Percentiles rank a stretch among this genome's conserved stretches.
phyloP scores from a whole-genome alignment of 2,329 filamentous ascomycete species.

The Periconia sp. region DNA sequence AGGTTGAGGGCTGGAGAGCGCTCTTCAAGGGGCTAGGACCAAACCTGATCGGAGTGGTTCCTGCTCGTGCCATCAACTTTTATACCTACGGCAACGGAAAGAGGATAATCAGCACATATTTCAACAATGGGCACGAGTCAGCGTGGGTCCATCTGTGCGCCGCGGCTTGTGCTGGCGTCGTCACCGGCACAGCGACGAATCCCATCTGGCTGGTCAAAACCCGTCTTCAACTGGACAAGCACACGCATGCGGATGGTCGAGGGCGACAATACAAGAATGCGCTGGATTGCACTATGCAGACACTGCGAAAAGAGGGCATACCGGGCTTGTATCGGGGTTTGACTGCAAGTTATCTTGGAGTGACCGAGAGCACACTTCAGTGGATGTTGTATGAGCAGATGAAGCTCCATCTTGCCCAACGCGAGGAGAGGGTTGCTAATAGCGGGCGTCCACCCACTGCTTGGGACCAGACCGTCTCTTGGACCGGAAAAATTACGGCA shows the following conservation, averaged over 20 bases:
- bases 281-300: conserved; percentile 84
- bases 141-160: conserved; percentile 80
- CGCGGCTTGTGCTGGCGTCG: conserved; percentile 78
- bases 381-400: conserved; percentile 95
- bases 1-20: conserved; percentile 80
- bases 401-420: conserved; percentile 73
- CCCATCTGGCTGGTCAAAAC: conserved; percentile 98
- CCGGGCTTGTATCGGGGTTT: conserved; percentile 86
- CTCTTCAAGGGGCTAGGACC: conserved; percentile 93
- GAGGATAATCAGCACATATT: conserved; percentile 74
- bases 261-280: conserved; percentile 83
- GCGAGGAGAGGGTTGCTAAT: conserved; percentile 64
- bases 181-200: conserved; percentile 90
- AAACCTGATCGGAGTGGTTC: conserved; percentile 87
- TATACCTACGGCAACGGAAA: conserved; percentile 94
- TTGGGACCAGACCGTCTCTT: conserved; percentile 78
- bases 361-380: conserved; percentile 87
- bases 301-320: conserved; percentile 79
- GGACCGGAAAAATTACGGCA: conserved; percentile 78
- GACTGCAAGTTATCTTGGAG: conserved; percentile 89
- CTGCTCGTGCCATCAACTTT: conserved; percentile 90
- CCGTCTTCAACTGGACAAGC: conserved; percentile 88
- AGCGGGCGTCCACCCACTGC: conserved; percentile 67
- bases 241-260: conserved; percentile 66
- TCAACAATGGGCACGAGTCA: conserved; percentile 72